These are phyloP conservation scores for Podospora sp. DNA, from an alignment of 495 filamentous ascomycete genomes.

Conservation along the genomic window DNA sequence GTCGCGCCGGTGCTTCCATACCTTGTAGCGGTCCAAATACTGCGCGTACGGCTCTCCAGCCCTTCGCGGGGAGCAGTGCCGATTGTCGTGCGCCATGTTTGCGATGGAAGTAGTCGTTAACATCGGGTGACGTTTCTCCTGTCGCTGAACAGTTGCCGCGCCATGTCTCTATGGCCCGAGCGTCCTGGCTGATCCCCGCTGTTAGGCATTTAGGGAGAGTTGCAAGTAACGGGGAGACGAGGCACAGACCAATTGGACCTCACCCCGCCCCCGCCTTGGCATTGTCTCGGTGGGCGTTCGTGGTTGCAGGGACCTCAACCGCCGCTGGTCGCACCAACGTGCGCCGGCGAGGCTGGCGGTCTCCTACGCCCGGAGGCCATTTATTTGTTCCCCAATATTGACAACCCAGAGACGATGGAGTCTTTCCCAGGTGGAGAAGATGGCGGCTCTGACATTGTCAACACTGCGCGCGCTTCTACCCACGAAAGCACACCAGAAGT, in stretches of 20 bases:
- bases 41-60: conserved; percentile 7
- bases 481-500: conserved; percentile 1
- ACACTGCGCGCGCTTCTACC: background rate
- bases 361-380: too few species aligned
- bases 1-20: background rate
- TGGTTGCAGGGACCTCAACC: too few species aligned
- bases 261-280: too few species aligned
- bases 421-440: background rate
- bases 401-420: background rate
- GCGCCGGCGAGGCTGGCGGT: too few species aligned
- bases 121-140: conserved; percentile 5
- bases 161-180: background rate
- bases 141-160: background rate
- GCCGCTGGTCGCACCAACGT: too few species aligned
- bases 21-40: conserved; percentile 11
- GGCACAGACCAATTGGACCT: background rate
- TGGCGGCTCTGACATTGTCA: background rate
- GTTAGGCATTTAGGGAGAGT: background rate
- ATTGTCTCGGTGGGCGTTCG: too few species aligned
- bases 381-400: too few species aligned
- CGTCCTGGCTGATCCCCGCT: background rate
- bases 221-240: too few species aligned
- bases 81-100: background rate
- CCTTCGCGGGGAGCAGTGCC: conserved; percentile 7
- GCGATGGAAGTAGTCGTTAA: background rate